Base-by-base conservation (phyloP, 1,284 basidiomycete genomes). In the Moniliophthora roreri region DNA sequence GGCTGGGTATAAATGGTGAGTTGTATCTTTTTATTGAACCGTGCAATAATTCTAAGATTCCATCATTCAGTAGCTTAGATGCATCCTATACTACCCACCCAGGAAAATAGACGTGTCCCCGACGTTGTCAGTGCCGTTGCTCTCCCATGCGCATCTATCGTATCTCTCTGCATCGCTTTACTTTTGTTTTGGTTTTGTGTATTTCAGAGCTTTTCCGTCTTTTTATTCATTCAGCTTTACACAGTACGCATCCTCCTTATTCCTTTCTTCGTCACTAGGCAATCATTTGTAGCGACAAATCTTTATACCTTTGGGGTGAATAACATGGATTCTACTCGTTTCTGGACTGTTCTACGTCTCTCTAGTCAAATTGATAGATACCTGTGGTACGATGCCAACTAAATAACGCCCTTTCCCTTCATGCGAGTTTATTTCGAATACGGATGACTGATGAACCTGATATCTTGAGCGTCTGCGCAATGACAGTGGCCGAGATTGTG, bases 1-100 rank as follows among this genome's bases (percentile, higher is more conserved):
- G 72, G 71, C 42, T 82, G 80, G 81, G 72, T 78, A 32, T 75
- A 68, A 62, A 63, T 53, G 58, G 67, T 72, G 54, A 49, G 62
- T 61, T 58, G n/a, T 50, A 38, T 35, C 63, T 45, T 34, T 15
- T 39, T 41, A 34, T 51, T 54, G 32, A 60, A 58, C 58, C 56
- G 55, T 53, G 58, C 57, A 56, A 52, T 72, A 66, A 66, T 60
- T 63, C 69, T 72, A 54, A 73, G 63, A 61, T 53, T 62, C 55
- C 55, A 66, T 60, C 60, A 61, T 57, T 60, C 50, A 58, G 59
- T 48, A 56, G 53, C 35, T 16, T 32, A 47, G 37, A 54, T 46
- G 23, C 3, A 15, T 11, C 11, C 3, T 34, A 51, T 36, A 16
- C 34, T 47, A 44, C 37, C 34, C 26, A 40, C 52, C 45, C 16